Conservation (phyloP, 306 rosid genomes). For the Echinosophora koreensis region DNA sequence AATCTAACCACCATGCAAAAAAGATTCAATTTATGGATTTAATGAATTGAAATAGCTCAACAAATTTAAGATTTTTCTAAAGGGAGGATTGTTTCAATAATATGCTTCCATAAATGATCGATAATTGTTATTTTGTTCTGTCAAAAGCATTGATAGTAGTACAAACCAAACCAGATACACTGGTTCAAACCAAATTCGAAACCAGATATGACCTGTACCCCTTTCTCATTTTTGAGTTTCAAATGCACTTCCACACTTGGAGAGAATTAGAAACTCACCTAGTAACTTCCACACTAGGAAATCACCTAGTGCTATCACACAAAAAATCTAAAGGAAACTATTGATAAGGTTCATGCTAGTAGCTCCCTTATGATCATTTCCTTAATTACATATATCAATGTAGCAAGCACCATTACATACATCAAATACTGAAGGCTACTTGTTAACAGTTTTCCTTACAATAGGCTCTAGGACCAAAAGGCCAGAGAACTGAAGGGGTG, state of each 20-base stretch:
- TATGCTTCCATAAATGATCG: background rate
- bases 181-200: background rate
- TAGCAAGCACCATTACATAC: background rate
- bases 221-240: background rate
- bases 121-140: slow-evolving; percentile 5
- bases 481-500: slow-evolving; percentile 54
- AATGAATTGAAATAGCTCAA: background rate
- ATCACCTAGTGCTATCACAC: background rate
- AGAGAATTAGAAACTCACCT: slow-evolving; percentile 12
- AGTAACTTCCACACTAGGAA: slow-evolving; percentile 24
- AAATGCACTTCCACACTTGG: slow-evolving; percentile 3
- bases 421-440: slow-evolving; percentile 36
- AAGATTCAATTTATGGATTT: background rate
- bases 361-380: background rate
- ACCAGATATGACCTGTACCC: background rate
- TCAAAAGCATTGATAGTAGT: background rate
- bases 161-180: background rate
- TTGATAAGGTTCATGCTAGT: slow-evolving; percentile 1
- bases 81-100: background rate
- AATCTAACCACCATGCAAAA: background rate
- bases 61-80: background rate
- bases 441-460: slow-evolving; percentile 40
- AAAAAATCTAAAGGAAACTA: slow-evolving; percentile 8
- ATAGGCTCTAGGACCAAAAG: slow-evolving; percentile 86
- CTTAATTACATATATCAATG: background rate